Conservation (phyloP, 2,329 filamentous ascomycete genomes). For the Cercospora brassicicola region DNA sequence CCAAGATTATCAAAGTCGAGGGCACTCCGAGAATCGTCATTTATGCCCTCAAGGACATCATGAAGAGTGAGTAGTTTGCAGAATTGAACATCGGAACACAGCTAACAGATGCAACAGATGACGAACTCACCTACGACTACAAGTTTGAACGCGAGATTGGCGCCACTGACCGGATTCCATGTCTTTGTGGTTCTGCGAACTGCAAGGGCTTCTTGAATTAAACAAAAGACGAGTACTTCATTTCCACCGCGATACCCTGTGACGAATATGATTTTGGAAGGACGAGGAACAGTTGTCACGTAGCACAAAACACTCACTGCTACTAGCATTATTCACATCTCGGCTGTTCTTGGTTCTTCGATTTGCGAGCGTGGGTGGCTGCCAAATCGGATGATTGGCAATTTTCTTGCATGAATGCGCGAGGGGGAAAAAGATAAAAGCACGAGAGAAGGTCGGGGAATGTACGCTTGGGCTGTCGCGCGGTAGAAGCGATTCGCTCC, state of each 20-base stretch:
- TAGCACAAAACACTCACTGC: background rate
- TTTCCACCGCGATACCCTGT: background rate
- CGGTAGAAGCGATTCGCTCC: background rate
- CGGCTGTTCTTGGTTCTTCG: background rate
- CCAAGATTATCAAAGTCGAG: constrained; percentile 98
- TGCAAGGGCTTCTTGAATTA: constrained; percentile 99
- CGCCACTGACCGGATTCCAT: constrained; percentile 92
- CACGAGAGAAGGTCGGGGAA: background rate
- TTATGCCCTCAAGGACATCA: constrained; percentile 93
- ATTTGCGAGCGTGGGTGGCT: background rate
- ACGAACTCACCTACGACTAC: constrained; percentile 99
- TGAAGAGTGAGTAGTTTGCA: constrained; percentile 69
- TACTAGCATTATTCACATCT: background rate
- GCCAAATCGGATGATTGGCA: background rate
- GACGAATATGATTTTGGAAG: background rate
- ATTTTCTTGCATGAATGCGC: background rate
- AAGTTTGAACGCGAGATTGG: constrained; percentile 98
- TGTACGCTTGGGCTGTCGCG: background rate
- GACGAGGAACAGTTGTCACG: background rate
- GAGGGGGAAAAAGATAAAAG: background rate
- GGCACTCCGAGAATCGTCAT: constrained; percentile 98
- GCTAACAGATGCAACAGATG: constrained; percentile 60
- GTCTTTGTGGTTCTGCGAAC: constrained; percentile 89
- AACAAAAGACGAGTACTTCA: background rate
- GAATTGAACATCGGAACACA: background rate